Evolutionary conservation across 2,329 filamentous ascomycete genomes (phyloP).

Genomic region (Fusarium equiseti): DNA sequence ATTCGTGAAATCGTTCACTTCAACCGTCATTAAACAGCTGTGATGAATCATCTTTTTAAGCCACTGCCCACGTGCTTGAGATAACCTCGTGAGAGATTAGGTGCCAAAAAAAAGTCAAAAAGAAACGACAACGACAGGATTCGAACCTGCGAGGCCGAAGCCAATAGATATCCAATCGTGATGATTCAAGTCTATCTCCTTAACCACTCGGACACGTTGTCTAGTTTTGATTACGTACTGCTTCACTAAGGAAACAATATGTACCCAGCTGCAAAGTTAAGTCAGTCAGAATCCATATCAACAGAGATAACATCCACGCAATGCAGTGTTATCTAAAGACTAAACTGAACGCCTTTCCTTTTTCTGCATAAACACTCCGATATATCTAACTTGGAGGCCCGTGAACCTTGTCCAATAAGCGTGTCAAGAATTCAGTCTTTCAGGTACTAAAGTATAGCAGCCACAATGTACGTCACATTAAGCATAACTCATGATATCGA

Average conservation of each 20-base stretch:
- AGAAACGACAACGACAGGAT: conserved; percentile 15
- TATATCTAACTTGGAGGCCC: not conserved
- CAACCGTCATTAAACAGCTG: not conserved
- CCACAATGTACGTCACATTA: not conserved
- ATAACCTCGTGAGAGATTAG: not conserved
- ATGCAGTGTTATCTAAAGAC: not conserved
- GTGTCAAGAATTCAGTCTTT: not conserved
- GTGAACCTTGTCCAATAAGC: not conserved
- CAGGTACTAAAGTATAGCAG: not conserved
- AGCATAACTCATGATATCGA: not conserved
- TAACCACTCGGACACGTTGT: conserved; percentile 33
- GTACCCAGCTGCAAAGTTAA: not conserved
- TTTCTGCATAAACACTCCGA: not conserved
- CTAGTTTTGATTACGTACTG: not conserved
- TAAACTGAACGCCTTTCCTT: not conserved
- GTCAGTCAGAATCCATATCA: not conserved
- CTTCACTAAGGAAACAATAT: accelerated
- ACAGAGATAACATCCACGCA: too few species aligned
- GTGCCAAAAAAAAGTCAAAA: not conserved
- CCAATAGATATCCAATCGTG: conserved; percentile 8
- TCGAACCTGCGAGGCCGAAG: conserved; percentile 28
- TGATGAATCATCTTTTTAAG: not conserved
- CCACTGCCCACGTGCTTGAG: not conserved
- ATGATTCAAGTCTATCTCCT: conserved; percentile 22
- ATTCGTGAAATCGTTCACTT: not conserved